A percentile compares a stretch with the other conserved stretches of the same genome.
Conservation (phyloP, 805 yeast species). For the Saccharomycopsis sp. region DNA sequence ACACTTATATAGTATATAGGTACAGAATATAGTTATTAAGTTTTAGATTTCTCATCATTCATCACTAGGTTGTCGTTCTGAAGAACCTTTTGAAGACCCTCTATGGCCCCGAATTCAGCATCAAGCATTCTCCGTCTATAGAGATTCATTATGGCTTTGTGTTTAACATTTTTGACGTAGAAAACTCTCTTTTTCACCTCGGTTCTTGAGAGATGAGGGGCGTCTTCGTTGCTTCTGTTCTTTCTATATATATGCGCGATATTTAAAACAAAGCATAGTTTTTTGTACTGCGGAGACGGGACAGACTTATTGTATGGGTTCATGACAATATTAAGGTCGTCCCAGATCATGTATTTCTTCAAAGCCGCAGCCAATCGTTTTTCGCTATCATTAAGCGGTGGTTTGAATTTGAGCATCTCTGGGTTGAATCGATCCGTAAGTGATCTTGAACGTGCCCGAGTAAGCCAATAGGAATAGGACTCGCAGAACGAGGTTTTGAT, state of each 20-base stretch:
- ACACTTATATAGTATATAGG: too few relatives aligned
- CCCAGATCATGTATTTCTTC: constrained; percentile 8
- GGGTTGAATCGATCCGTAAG: constrained; percentile 27
- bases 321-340: constrained; percentile 5
- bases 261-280: constrained; percentile 1
- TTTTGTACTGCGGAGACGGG: constrained; percentile 3
- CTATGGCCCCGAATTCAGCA: background rate
- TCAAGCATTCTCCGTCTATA: constrained; percentile 13
- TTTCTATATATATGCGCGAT: background rate
- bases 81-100: background rate
- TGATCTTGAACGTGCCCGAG: constrained; percentile 28
- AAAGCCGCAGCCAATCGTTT: constrained; percentile 1
- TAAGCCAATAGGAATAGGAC: constrained; percentile 20
- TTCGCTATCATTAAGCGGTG: constrained; percentile 18
- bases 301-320: background rate
- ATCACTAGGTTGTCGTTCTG: background rate
- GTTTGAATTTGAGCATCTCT: constrained; percentile 15
- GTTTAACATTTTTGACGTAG: constrained; percentile 8
- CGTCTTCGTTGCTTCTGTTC: background rate
- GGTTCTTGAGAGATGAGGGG: background rate
- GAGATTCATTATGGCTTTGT: constrained; percentile 11
- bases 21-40: background rate
- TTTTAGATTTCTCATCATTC: background rate
- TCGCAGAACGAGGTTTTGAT: constrained; percentile 13
- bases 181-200: background rate